A percentile compares a stretch with the other conserved stretches of the same genome.
These are phyloP conservation scores for Pichia phayaonensis DNA, from an alignment of 805 yeast genomes.

Conservation along the genomic window DNA sequence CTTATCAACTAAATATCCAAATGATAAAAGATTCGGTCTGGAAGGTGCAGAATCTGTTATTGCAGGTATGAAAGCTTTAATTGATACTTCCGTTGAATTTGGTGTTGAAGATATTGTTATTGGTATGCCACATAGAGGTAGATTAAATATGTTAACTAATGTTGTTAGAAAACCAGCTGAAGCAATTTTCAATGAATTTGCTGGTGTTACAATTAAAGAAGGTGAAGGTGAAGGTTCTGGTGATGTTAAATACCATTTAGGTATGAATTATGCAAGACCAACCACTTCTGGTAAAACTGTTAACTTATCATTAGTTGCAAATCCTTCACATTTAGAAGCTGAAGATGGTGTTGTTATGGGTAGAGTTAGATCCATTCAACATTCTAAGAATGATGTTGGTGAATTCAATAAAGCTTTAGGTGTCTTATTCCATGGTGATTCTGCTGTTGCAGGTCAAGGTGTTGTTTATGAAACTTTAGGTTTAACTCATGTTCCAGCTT, in stretches of 20 bases:
- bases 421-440: conserved; percentile 95
- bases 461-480: conserved; percentile 98
- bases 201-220: conserved; percentile 71
- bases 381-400: conserved; percentile 81
- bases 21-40: conserved; percentile 95
- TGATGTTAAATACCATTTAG: conserved; percentile 97
- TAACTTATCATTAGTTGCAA: conserved; percentile 92
- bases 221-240: conserved; percentile 99
- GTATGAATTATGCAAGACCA: conserved; percentile 99
- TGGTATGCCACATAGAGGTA: conserved; percentile 99
- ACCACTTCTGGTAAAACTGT: conserved; percentile 97
- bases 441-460: conserved; percentile 99
- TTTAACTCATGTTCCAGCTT: conserved; percentile 84
- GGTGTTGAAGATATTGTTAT: conserved; percentile 95
- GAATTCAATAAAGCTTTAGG: conserved; percentile 81
- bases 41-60: conserved; percentile 97
- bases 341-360: conserved; percentile 99
- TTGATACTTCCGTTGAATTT: conserved; percentile 83
- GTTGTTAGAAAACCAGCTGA: conserved; percentile 98
- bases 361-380: conserved; percentile 93
- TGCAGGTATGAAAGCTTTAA: conserved; percentile 94
- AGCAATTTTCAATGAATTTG: conserved; percentile 92
- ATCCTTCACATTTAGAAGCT: conserved; percentile 98
- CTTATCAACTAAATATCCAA: conserved; percentile 92
- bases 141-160: conserved; percentile 94